Evolutionary conservation across 2,329 filamentous ascomycete genomes (phyloP).

Genomic region (Fonsecaea pedrosoi): DNA sequence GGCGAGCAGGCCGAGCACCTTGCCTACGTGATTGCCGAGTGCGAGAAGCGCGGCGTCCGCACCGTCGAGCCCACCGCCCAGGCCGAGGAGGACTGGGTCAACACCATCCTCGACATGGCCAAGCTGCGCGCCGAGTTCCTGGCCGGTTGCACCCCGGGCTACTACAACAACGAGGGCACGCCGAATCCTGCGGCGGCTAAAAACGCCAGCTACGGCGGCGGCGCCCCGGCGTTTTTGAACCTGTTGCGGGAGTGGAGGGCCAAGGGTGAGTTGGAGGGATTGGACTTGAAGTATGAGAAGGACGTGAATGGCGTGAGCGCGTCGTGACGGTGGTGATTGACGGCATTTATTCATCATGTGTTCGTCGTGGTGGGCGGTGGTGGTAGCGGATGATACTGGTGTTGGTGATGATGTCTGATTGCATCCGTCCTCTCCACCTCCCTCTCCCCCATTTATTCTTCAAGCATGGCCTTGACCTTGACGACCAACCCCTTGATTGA

Average conservation of each 20-base stretch:
- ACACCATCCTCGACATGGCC: constrained; percentile 28
- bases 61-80: constrained; percentile 32
- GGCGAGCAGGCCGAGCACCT: constrained; percentile 34
- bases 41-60: constrained; percentile 21
- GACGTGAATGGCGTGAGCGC: neutral
- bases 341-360: neutral
- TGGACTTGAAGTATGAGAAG: constrained; percentile 22
- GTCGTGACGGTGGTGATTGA: neutral
- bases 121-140: constrained; percentile 24
- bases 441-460: too few species aligned
- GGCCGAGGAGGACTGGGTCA: constrained; percentile 32
- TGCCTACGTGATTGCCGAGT: constrained; percentile 32
- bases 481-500: neutral
- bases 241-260: constrained; percentile 32
- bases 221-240: constrained; percentile 26
- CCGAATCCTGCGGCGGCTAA: constrained; percentile 10
- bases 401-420: neutral
- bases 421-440: too few species aligned
- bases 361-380: neutral
- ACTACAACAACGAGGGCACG: constrained; percentile 35
- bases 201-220: constrained; percentile 33
- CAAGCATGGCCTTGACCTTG: too few species aligned
- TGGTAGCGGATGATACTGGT: neutral
- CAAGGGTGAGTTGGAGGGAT: constrained; percentile 30
- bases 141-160: constrained; percentile 33